Evolutionary conservation across 2,329 filamentous ascomycete species (phyloP).

Genomic region (Purpureocillium takamizusanense): DNA sequence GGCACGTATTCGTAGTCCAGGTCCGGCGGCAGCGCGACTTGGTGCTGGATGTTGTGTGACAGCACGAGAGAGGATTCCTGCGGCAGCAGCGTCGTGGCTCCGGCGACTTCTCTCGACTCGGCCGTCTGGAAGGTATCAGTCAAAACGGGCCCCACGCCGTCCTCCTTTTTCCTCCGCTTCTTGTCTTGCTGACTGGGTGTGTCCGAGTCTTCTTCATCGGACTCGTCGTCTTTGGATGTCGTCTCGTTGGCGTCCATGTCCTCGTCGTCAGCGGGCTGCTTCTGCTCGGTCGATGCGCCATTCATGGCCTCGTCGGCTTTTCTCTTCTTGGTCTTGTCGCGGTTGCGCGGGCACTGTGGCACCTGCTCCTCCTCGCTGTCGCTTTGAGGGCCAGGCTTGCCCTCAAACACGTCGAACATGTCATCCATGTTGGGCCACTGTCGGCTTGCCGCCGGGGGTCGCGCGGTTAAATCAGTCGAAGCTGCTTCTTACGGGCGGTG

Average conservation of each 20-base stretch:
- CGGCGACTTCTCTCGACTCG: constrained; percentile 81
- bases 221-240: constrained; percentile 25
- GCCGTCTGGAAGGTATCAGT: constrained; percentile 94
- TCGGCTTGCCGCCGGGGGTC: neutral
- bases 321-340: constrained; percentile 70
- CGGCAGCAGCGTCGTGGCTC: constrained; percentile 59
- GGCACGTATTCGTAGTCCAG: constrained; percentile 91
- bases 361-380: constrained; percentile 33
- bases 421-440: constrained; percentile 52
- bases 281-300: constrained; percentile 17
- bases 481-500: no score
- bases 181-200: constrained; percentile 47
- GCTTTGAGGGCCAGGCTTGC: constrained; percentile 35
- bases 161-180: constrained; percentile 54
- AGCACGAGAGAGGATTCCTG: constrained; percentile 68
- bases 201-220: constrained; percentile 27
- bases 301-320: constrained; percentile 76
- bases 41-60: constrained; percentile 96
- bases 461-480: no score
- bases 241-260: constrained; percentile 30
- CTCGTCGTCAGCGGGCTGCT: constrained; percentile 4
- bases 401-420: constrained; percentile 75
- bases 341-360: constrained; percentile 41
- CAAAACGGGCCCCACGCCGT: constrained; percentile 65
- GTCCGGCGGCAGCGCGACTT: constrained; percentile 88